Percentiles rank a stretch among this genome's conserved stretches.
Evolutionary conservation across 139 green algal species (phyloP).

Genomic region (Chlorella sp.): DNA sequence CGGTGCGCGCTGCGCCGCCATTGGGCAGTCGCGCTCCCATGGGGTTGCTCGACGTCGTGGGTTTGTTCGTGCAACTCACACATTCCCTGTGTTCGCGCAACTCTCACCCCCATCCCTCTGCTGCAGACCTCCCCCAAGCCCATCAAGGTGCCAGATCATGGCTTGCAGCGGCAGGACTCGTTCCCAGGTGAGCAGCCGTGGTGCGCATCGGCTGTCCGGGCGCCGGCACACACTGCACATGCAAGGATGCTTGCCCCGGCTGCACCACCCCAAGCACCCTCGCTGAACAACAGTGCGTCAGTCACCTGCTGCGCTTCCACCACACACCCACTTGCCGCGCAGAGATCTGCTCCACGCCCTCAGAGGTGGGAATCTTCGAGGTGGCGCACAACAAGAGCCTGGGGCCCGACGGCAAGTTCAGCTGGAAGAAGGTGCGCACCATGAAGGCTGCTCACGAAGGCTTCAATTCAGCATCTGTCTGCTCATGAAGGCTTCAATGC

Average conservation of each 20-base stretch:
- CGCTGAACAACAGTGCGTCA: no score
- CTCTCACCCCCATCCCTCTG: no score
- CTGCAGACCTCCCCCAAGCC: neutral
- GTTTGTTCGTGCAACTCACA: no score
- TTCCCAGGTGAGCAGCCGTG: conserved; percentile 3
- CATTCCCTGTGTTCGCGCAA: no score
- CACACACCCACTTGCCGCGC: neutral
- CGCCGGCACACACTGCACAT: neutral
- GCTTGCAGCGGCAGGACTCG: neutral
- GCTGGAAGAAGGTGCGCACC: conserved; percentile 9
- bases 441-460: neutral
- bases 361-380: conserved; percentile 33
- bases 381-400: conserved; percentile 17
- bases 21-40: no score
- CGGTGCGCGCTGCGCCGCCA: no score
- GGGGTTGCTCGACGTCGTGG: no score
- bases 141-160: neutral
- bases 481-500: neutral
- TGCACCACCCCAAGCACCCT: no score
- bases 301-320: no score
- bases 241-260: neutral
- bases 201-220: neutral
- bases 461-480: neutral
- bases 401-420: conserved; percentile 16
- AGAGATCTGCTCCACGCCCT: conserved; percentile 30